Conservation (phyloP, 441 rosid species). For the Iberis amara region DNA sequence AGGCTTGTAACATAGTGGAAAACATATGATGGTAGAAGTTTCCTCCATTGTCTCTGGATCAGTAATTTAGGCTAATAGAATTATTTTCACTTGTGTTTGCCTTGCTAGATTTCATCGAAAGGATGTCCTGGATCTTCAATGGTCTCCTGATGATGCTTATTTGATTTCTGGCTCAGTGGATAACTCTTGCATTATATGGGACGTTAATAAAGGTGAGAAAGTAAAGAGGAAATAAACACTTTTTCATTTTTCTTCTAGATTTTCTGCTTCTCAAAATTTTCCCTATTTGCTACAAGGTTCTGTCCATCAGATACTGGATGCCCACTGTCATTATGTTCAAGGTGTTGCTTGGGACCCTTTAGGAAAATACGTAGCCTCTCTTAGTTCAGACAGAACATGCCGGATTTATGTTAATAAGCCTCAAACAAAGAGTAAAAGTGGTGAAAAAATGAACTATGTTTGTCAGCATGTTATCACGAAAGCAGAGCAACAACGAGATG, state of each 20-base stretch:
- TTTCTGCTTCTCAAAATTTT: slow-evolving; percentile 8
- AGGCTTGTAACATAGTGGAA: neutral
- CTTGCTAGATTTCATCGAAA: slow-evolving; percentile 75
- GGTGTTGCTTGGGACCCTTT: slow-evolving; percentile 98
- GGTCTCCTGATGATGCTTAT: slow-evolving; percentile 75
- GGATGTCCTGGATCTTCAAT: slow-evolving; percentile 84
- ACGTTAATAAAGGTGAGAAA: slow-evolving; percentile 68
- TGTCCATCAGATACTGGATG: slow-evolving; percentile 79
- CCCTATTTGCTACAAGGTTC: slow-evolving; percentile 48
- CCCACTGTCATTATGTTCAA: slow-evolving; percentile 91
- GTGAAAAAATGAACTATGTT: slow-evolving; percentile 56
- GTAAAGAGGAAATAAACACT: neutral
- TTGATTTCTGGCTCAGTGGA: slow-evolving; percentile 93
- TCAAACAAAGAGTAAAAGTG: slow-evolving; percentile 51
- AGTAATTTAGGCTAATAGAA: slow-evolving; percentile 2
- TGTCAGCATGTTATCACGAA: slow-evolving; percentile 76
- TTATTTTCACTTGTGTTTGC: neutral
- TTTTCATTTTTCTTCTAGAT: slow-evolving; percentile 10
- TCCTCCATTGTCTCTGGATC: neutral
- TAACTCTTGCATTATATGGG: slow-evolving; percentile 96
- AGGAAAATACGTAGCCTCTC: slow-evolving; percentile 68
- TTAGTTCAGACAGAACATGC: slow-evolving; percentile 94
- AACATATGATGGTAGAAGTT: neutral
- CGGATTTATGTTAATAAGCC: slow-evolving; percentile 71
- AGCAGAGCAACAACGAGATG: slow-evolving; percentile 58